Percentiles rank a stretch among this genome's conserved stretches.
Evolutionary conservation across 148 eudicot genomes (phyloP).

Genomic region (Drosera capensis): DNA sequence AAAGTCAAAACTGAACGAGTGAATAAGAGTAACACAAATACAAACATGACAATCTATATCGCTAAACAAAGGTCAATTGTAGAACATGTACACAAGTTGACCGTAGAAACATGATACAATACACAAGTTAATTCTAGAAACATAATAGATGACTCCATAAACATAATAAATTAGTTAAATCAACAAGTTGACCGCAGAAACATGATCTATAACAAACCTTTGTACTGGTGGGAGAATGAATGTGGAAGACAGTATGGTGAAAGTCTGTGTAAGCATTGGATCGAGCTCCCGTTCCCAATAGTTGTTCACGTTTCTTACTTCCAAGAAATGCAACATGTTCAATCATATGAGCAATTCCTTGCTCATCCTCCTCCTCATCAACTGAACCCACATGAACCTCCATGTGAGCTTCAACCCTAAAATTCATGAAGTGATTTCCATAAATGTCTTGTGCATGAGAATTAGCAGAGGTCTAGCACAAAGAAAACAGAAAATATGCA

Average conservation of each 20-base stretch:
- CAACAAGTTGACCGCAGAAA: background rate
- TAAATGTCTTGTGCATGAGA: background rate
- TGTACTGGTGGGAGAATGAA: constrained; percentile 78
- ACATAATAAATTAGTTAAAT: too few species aligned
- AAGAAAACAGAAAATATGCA: too few species aligned
- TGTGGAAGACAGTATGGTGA: constrained; percentile 97
- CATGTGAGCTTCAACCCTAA: constrained; percentile 99
- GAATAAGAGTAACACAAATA: too few species aligned
- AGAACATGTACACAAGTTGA: too few species aligned
- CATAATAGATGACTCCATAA: too few species aligned
- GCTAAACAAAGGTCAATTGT: too few species aligned
- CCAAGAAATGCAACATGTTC: constrained; percentile 99
- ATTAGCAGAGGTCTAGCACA: too few species aligned
- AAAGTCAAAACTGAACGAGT: too few species aligned
- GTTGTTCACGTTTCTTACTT: constrained; percentile 96
- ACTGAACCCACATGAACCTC: constrained; percentile 97
- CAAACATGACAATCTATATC: too few species aligned
- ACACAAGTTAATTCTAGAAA: too few species aligned
- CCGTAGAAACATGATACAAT: too few species aligned
- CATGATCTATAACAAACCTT: constrained; percentile 35
- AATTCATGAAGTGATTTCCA: background rate
- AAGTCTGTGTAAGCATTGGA: constrained; percentile 99
- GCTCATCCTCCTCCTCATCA: constrained; percentile 98
- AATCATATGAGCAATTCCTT: constrained; percentile 99
- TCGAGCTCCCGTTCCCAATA: constrained; percentile 94